Evolutionary conservation across 129 eudicot species (phyloP), one percentile per base, ranked within the genome.

Genomic region (Oenanthe sinensis): DNA sequence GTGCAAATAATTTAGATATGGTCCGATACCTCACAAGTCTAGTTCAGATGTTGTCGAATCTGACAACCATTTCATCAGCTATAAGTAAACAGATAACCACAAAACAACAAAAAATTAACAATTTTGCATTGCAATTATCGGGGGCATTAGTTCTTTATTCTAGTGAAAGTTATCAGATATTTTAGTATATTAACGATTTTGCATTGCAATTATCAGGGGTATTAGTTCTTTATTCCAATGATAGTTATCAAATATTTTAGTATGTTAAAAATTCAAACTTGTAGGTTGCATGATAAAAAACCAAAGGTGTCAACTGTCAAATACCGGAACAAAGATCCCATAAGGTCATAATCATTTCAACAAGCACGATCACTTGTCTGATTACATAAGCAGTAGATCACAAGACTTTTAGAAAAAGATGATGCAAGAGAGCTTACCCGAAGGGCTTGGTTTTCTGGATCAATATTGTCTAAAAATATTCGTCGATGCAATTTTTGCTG

Each of bases 401-500:
- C 39, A 33, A 37, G 44, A 15, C 26, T 70, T 17, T 12, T 16
- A 47, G 39, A 36, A 63, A 75, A 47, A 37, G 24, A 17, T 10
- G 52, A 71, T 8, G 30, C 6, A 20, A 37, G 58, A 50, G 58
- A 16, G 77, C 85, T 79, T 79, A 91, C 97, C 87, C 76, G 39
- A 79, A 91, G 91, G 44, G 97, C 97, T 80, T 87, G 97, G 81
- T 81, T 91, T 78, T 89, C 97, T 68, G 79, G 87, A 81, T 91
- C 86, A 77, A 91, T 82, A 67, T 83, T 89, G 42, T 91, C 97
- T 84, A 91, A 71, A 80, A 91, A 91, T 75, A 91, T 89, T 81
- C 97, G 86, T 45, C 97, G 87, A 83, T 89, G 97, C 83, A 89
- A 83, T 75, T 71, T 89, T 79, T 89, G 87, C 87, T 91, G 97